Base-by-base conservation (phyloP, 139 green algal genomes). In the Limnomonas spitsbergensis region DNA sequence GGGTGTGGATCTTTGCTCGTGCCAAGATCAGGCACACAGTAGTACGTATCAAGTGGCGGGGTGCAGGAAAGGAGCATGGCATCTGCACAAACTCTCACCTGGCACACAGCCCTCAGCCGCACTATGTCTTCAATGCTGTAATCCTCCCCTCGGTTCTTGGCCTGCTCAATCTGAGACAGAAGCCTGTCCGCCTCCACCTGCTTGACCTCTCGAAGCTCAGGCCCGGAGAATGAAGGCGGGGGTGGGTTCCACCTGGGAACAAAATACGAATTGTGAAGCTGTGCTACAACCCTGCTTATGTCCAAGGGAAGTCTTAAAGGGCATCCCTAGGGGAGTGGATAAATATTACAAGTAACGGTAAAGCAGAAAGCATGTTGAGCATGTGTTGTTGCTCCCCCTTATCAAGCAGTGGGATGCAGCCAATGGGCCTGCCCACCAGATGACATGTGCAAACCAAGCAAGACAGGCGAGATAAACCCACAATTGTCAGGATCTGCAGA, bases 91-190 rank as follows among this genome's bases (percentile, higher is more conserved):
- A 31, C 29, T 26, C 81, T 34, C 47, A 83, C 80, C 77, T 86
- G 82, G 71, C 85, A 89, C 0, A 76, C 34, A 14, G 39, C 36
- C 0, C 85, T 29, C 78, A 89, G 73, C 32, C 37, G n/a, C 2
- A 80, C 36, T 9, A 89, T 89, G 78, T 89, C 85, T 0, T 29
- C 3, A 24, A 87, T 38, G 40, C 70, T 42, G 47, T 85, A 89
- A 54, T 89, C 85, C 37, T 76, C 7, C 0, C 84, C 84, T 6
- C 36, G 29, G 40, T 78, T 73, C 36, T 84, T 86, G 7, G 47
- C 35, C 42, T 61, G 29, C 75, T 89, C 85, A 4, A 89, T 77
- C n/a, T 77, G 68, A 0, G 61, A 0, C 52, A 89, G 52, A 53
- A 85, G 14, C 4, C 54, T 39, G 0, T 71, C 69, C 1, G 85